Evolutionary conservation across 106 monocot species (phyloP), one percentile per base, ranked within the genome.

Genomic region (Acorus calamus): DNA sequence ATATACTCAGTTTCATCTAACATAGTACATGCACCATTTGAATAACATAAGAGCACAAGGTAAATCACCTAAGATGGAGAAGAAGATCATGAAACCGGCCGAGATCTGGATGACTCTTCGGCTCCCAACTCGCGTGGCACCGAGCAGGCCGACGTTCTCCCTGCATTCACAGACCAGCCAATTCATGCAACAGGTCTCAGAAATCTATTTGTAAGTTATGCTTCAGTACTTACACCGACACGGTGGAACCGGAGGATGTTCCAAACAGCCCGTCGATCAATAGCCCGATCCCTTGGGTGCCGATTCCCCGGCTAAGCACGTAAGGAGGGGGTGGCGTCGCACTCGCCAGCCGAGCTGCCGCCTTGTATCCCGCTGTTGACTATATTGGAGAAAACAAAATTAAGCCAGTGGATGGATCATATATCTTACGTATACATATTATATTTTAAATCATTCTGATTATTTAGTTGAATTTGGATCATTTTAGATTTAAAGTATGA

Each of bases 31-130:
- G 42, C 6, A 41, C 8, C 8, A 2, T 28, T 3, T 8, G 41
- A 4, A 14, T 42, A 65, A 63, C 47, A 11, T 2, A 6, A 50
- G 46, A 63, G 63, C 7, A 49, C 14, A 4, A 14, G 3, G 46
- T 8, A 9, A 47, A 8, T 4, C 10, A 94, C 94, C 94, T 72
- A 96, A 79, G 52, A 89, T 79, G 59, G 94, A 87, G 79, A 96
- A 96, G 73, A 96, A 90, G 66, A 96, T 87, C 94, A 96, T 91
- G 73, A 96, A 96, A 51, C 83, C 94, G 76, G 94, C 89, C 11
- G 94, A 87, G 59, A 94, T 87, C 59, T 94, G 94, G 1, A 94
- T 68, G 45, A 96, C 87, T 53, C 94, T 79, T 60, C 94, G 82
- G 66, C 94, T 89, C 8, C 89, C 94, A 8, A 96, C 76, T 64